phyloP scores from a whole-genome alignment of 1,284 basidiomycete genomes.

The Vanrija humicola region DNA sequence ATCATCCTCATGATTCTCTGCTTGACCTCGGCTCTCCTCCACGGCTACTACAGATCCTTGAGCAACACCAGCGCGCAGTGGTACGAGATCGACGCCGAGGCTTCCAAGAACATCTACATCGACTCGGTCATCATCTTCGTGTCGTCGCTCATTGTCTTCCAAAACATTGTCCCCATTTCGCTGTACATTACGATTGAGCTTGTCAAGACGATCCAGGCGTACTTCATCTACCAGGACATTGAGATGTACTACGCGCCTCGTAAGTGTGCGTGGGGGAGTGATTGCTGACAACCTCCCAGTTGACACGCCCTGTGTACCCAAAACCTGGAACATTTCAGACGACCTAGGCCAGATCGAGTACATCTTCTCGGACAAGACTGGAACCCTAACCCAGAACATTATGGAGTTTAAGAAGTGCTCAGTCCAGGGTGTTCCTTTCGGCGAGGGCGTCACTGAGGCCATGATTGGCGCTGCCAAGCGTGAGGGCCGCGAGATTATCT shows the following conservation, averaged over 20 bases:
- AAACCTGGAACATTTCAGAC: constrained; percentile 98
- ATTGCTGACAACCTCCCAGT: constrained; percentile 35
- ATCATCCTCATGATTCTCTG: constrained; percentile 75
- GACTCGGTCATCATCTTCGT: constrained; percentile 87
- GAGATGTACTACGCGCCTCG: constrained; percentile 91
- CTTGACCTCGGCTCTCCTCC: constrained; percentile 53
- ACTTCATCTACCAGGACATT: constrained; percentile 92
- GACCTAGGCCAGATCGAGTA: constrained; percentile 98
- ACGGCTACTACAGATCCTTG: constrained; percentile 58
- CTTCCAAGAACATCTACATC: constrained; percentile 60
- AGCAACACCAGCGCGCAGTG: constrained; percentile 65
- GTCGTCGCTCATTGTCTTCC: constrained; percentile 86
- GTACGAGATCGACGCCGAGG: constrained; percentile 66
- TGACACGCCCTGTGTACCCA: constrained; percentile 85
- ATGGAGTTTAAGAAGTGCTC: constrained; percentile 99
- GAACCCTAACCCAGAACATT: constrained; percentile 90
- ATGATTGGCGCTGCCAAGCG: constrained; percentile 86
- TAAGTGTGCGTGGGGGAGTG: constrained; percentile 10
- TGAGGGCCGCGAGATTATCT: constrained; percentile 64
- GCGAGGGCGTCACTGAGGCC: constrained; percentile 91
- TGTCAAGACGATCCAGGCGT: constrained; percentile 94
- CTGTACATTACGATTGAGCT: constrained; percentile 97
- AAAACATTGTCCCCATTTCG: constrained; percentile 96
- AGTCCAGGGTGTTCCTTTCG: constrained; percentile 76
- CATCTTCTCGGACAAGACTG: constrained; percentile 96